phyloP scores from a whole-genome alignment of 352 stramenopile genomes.

The Globisporangium orthogonon region DNA sequence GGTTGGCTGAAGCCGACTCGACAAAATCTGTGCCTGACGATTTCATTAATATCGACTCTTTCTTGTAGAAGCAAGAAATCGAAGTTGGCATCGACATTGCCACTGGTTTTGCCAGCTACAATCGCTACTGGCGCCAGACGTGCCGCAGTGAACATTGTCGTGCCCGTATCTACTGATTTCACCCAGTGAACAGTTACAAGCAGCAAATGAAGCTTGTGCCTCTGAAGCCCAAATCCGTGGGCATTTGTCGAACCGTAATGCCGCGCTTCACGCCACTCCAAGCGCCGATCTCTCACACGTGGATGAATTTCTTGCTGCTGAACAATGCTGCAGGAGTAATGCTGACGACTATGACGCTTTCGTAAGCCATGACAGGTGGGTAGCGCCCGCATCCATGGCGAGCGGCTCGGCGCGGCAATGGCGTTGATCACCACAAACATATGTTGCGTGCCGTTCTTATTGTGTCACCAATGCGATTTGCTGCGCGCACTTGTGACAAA shows the following conservation, averaged over 20 bases:
- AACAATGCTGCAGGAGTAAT: slow-evolving; percentile 12
- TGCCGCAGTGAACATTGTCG: background rate
- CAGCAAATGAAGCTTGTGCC: slow-evolving; percentile 33
- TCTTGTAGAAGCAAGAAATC: too few relatives aligned
- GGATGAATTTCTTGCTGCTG: slow-evolving; percentile 9
- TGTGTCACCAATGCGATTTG: slow-evolving; percentile 17
- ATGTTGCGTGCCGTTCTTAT: slow-evolving; percentile 9
- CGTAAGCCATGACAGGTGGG: background rate
- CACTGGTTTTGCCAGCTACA: background rate
- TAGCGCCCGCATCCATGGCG: background rate
- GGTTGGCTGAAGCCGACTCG: too few relatives aligned
- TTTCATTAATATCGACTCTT: too few relatives aligned
- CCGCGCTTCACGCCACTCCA: slow-evolving; percentile 12
- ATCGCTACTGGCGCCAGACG: background rate
- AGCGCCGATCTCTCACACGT: slow-evolving; percentile 5
- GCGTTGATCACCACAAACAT: slow-evolving; percentile 10
- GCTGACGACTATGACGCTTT: slow-evolving; percentile 9
- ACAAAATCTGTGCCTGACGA: too few relatives aligned
- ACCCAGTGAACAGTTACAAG: background rate
- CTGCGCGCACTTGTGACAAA: slow-evolving; percentile 14
- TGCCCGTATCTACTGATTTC: slow-evolving; percentile 6
- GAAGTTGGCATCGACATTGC: background rate
- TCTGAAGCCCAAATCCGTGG: slow-evolving; percentile 19
- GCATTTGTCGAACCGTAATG: slow-evolving; percentile 8
- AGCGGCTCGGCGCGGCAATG: slow-evolving; percentile 13